Evolutionary conservation across 768 basidiomycete species (phyloP).

Genomic region (Agrocybe pediades): DNA sequence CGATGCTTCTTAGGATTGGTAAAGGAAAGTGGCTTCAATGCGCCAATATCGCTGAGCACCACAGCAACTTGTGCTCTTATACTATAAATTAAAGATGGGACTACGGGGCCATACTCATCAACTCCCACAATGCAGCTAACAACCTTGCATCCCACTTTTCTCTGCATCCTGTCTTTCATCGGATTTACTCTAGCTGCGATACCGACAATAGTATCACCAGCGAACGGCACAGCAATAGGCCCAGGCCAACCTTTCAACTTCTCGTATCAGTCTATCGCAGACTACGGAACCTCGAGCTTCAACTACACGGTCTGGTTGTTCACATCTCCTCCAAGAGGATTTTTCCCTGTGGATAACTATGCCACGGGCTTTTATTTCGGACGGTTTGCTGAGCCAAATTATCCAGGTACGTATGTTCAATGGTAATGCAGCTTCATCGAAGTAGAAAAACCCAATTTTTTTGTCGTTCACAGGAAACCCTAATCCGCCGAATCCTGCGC

Average conservation of each 20-base stretch:
- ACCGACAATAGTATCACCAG: slow-evolving; percentile 12
- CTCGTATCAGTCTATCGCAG: slow-evolving; percentile 33
- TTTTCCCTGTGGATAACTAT: slow-evolving; percentile 28
- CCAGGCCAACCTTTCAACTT: slow-evolving; percentile 46
- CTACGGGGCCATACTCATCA: no score
- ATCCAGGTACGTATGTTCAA: slow-evolving; percentile 41
- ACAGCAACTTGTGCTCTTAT: no score
- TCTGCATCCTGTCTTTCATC: background rate
- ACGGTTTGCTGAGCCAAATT: slow-evolving; percentile 42
- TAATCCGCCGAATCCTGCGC: slow-evolving; percentile 37
- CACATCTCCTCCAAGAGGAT: slow-evolving; percentile 27
- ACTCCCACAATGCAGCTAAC: background rate
- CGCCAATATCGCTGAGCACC: no score
- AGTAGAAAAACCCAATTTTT: no score
- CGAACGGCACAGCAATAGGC: slow-evolving; percentile 32
- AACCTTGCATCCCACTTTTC: background rate
- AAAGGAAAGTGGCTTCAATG: background rate
- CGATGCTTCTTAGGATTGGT: background rate
- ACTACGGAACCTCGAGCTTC: slow-evolving; percentile 44
- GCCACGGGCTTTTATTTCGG: slow-evolving; percentile 46
- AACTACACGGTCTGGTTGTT: slow-evolving; percentile 43
- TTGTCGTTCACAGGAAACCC: slow-evolving; percentile 35
- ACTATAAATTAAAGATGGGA: no score
- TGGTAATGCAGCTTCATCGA: no score
- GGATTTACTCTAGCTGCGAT: background rate